Evolutionary conservation across 192 early-diverging fungal genomes (phyloP).

Genomic region (Cladochytrium replicatum): DNA sequence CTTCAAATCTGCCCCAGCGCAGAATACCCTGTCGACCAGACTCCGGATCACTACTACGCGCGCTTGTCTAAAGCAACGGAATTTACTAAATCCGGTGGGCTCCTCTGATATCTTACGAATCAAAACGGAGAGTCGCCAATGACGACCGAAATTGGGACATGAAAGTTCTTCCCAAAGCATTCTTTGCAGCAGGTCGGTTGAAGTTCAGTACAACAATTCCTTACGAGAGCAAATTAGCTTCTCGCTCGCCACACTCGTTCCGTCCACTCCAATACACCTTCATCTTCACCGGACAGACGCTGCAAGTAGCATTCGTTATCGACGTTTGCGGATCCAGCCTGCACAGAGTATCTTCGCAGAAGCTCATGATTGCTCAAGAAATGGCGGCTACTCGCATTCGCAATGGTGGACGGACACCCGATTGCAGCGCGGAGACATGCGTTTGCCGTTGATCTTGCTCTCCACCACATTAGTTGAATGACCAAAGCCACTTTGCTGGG

Average conservation of each 20-base stretch:
- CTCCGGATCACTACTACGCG: constrained; percentile 77
- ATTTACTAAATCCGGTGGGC: not conserved
- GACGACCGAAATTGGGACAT: constrained; percentile 58
- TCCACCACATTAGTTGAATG: too few species aligned
- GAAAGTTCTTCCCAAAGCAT: constrained; percentile 78
- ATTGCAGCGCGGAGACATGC: too few species aligned
- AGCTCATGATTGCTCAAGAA: too few species aligned
- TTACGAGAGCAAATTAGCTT: not conserved
- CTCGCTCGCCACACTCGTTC: not conserved
- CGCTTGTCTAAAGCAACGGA: constrained; percentile 28
- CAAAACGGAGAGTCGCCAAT: constrained; percentile 53
- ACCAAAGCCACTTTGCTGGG: too few species aligned
- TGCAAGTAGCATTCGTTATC: constrained; percentile 19
- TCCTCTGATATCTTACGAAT: constrained; percentile 45
- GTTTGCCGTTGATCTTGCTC: too few species aligned
- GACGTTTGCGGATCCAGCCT: too few species aligned
- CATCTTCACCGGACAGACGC: constrained; percentile 3
- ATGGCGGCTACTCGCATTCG: too few species aligned
- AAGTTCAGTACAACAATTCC: constrained; percentile 76
- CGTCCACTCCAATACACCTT: constrained; percentile 3
- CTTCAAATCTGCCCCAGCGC: constrained; percentile 92
- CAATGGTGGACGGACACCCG: too few species aligned
- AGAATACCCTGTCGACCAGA: constrained; percentile 74
- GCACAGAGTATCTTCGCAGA: too few species aligned
- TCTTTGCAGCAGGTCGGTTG: constrained; percentile 75